Percentiles rank a stretch among this genome's conserved stretches.
phyloP scores from a whole-genome alignment of 768 basidiomycete genomes.

The Boletus rufocinnamomeus region DNA sequence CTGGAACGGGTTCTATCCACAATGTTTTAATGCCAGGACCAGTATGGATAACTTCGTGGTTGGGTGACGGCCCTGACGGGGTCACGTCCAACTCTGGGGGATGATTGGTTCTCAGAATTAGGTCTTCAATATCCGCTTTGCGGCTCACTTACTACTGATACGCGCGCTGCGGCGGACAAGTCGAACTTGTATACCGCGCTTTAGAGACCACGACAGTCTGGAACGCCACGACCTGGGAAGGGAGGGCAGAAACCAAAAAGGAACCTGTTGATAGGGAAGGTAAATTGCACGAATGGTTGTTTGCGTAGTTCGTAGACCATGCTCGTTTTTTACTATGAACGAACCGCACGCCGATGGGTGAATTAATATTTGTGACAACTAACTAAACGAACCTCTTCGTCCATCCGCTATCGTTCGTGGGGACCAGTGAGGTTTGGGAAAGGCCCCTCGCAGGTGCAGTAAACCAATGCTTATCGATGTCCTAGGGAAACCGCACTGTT shows the following conservation, averaged over 20 bases:
- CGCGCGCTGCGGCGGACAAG: slow-evolving; percentile 9
- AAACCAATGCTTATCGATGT: background rate
- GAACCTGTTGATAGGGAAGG: slow-evolving; percentile 8
- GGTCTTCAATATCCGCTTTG: slow-evolving; percentile 26
- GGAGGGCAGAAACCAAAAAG: slow-evolving; percentile 15
- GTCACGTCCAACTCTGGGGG: slow-evolving; percentile 2
- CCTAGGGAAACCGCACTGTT: background rate
- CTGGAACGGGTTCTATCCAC: slow-evolving; percentile 24
- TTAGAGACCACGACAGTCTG: slow-evolving; percentile 7
- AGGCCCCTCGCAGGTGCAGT: background rate
- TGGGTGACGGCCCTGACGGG: slow-evolving; percentile 7
- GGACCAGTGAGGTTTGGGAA: background rate
- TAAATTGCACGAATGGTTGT: slow-evolving; percentile 15
- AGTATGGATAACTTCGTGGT: slow-evolving; percentile 7
- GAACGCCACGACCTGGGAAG: slow-evolving; percentile 14
- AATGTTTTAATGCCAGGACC: slow-evolving; percentile 17
- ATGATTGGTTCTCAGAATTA: slow-evolving; percentile 2
- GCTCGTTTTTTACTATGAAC: slow-evolving; percentile 13
- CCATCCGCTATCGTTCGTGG: background rate
- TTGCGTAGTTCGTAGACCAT: slow-evolving; percentile 15
- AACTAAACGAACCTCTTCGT: background rate
- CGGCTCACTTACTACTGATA: slow-evolving; percentile 16
- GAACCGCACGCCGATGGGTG: background rate
- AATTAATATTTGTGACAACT: slow-evolving; percentile 5
- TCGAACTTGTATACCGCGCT: slow-evolving; percentile 4